Percentiles rank a stretch among this genome's conserved stretches.
Evolutionary conservation across 2,329 filamentous ascomycete genomes (phyloP).

Genomic region (Periconia sp.): DNA sequence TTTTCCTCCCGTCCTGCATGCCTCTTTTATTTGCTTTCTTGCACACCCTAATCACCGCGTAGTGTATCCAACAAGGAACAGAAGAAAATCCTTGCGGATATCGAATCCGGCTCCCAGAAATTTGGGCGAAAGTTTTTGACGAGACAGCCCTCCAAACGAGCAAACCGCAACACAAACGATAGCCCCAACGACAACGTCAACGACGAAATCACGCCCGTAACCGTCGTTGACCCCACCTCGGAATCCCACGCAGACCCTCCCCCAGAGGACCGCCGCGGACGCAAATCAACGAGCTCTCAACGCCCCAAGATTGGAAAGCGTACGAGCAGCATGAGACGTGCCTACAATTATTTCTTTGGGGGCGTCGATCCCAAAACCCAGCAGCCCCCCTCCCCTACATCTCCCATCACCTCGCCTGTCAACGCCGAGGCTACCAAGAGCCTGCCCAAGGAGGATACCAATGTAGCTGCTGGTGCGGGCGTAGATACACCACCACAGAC

Average conservation of each 20-base stretch:
- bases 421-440: constrained; percentile 15
- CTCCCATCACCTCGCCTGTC: constrained; percentile 25
- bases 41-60: constrained; percentile 11
- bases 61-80: constrained; percentile 39
- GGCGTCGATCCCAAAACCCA: constrained; percentile 14
- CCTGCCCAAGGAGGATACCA: constrained; percentile 19
- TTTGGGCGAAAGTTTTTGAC: constrained; percentile 36
- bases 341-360: constrained; percentile 46
- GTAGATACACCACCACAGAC: constrained; percentile 40
- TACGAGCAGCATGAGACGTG: constrained; percentile 43
- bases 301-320: constrained; percentile 40
- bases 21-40: constrained; percentile 3
- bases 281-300: constrained; percentile 31
- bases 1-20: neutral
- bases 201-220: constrained; percentile 31
- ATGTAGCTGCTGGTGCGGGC: constrained; percentile 23
- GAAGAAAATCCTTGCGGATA: constrained; percentile 44
- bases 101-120: constrained; percentile 41
- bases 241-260: constrained; percentile 13
- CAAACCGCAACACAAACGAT: constrained; percentile 26
- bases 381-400: constrained; percentile 29
- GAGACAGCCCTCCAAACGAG: constrained; percentile 19
- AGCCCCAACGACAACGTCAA: constrained; percentile 28
- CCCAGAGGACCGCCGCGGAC: constrained; percentile 34
- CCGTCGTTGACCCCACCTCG: constrained; percentile 20